Conservation (phyloP, 2,329 filamentous ascomycete genomes). For the Beauveria scarabaeidicola region DNA sequence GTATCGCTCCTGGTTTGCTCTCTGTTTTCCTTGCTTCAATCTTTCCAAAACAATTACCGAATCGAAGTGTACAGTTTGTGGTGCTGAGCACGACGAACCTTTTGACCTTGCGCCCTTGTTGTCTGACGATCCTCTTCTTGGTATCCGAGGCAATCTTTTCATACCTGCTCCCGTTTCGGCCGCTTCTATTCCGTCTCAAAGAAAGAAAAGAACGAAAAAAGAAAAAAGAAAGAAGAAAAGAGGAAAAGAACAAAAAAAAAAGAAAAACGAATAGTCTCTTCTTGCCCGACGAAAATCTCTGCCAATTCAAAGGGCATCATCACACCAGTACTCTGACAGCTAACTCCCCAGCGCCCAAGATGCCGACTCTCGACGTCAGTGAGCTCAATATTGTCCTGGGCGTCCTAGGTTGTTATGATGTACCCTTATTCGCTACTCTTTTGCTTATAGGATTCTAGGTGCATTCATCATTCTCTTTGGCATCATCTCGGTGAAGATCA, state of each 20-base stretch:
- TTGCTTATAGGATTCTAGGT: constrained; percentile 20
- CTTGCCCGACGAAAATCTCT: constrained; percentile 1
- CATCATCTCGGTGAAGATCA: constrained; percentile 43
- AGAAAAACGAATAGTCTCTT: neutral
- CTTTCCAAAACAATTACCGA: too few relatives aligned
- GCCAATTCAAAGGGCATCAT: neutral
- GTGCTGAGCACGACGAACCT: neutral
- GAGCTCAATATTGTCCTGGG: constrained; percentile 45
- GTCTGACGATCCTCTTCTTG: neutral
- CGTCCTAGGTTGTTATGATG: constrained; percentile 30
- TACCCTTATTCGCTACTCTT: too few relatives aligned
- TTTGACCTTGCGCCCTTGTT: neutral
- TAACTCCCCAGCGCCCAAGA: neutral
- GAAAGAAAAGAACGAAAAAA: too few relatives aligned
- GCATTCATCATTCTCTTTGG: constrained; percentile 41
- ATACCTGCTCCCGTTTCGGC: neutral
- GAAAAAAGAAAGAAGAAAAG: too few relatives aligned
- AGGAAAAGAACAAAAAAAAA: too few relatives aligned
- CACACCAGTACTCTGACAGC: neutral
- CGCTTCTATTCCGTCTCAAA: too few relatives aligned
- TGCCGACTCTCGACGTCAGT: constrained; percentile 32
- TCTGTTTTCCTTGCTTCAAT: neutral
- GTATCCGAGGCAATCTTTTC: neutral
- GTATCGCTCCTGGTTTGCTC: neutral
- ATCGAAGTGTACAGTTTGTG: neutral